phyloP scores from a whole-genome alignment of 495 filamentous ascomycete genomes.

The Antarctomyces pellizariae region DNA sequence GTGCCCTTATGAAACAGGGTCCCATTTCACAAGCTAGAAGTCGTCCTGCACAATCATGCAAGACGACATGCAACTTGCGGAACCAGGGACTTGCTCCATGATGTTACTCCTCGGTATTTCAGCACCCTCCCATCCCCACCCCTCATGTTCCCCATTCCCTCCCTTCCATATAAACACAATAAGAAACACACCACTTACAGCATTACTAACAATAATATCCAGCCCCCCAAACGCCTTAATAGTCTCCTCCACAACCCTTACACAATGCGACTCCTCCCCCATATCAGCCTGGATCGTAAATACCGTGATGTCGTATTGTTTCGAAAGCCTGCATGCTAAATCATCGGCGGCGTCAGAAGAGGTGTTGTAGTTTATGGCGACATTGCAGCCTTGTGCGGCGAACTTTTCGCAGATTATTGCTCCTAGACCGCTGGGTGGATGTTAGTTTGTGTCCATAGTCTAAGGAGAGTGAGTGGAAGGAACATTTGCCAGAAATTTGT shows the following conservation, averaged over 20 bases:
- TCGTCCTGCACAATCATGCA: too few species aligned
- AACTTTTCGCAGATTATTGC: constrained; percentile 38
- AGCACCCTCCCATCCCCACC: too few species aligned
- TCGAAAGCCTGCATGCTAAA: constrained; percentile 25
- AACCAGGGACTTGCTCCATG: too few species aligned
- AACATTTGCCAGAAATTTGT: too few species aligned
- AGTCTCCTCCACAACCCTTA: constrained; percentile 26
- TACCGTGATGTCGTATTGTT: constrained; percentile 28
- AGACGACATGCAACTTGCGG: too few species aligned
- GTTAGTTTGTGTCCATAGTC: too few species aligned
- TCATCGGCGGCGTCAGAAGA: constrained; percentile 28
- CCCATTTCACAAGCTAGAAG: too few species aligned
- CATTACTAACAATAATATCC: constrained; percentile 49
- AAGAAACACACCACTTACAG: too few species aligned
- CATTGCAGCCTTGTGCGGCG: constrained; percentile 37
- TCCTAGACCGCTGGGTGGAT: constrained; percentile 49
- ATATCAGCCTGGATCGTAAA: constrained; percentile 36
- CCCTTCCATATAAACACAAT: constrained; percentile 1
- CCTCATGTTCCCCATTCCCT: not conserved
- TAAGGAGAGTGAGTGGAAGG: too few species aligned
- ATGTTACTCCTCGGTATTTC: too few species aligned
- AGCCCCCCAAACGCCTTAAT: constrained; percentile 37
- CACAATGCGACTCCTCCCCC: constrained; percentile 29
- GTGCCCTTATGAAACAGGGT: too few species aligned
- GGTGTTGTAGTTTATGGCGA: constrained; percentile 47